These are phyloP conservation scores for Cercospora canescens DNA, from an alignment of 2,329 filamentous ascomycete species.

Conservation along the genomic window DNA sequence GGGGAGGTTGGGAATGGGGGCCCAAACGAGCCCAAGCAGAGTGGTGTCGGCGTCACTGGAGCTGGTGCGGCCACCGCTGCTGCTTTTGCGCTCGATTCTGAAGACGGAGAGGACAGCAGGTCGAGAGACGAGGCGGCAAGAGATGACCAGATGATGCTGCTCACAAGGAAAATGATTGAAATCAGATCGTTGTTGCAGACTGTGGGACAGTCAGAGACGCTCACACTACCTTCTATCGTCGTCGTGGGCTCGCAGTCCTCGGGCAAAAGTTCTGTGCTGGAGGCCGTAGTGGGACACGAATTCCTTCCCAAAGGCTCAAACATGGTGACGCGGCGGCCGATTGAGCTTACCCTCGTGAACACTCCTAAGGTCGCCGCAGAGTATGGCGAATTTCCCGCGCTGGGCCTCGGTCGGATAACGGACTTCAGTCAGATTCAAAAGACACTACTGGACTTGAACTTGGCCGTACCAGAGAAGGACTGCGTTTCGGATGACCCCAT, in stretches of 20 bases:
- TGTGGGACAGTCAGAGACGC: conserved; percentile 84
- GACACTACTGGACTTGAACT: conserved; percentile 90
- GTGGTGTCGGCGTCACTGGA: conserved; percentile 56
- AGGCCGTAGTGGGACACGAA: conserved; percentile 96
- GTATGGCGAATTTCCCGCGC: conserved; percentile 93
- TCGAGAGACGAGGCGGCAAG: conserved; percentile 66
- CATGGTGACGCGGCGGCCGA: conserved; percentile 95
- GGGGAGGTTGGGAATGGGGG: conserved; percentile 38
- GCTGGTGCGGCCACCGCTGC: conserved; percentile 69
- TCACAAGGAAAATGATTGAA: conserved; percentile 99
- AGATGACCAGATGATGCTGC: conserved; percentile 99
- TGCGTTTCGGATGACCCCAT: conserved; percentile 98
- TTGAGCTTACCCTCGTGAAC: conserved; percentile 94
- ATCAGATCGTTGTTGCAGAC: conserved; percentile 88
- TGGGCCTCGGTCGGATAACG: conserved; percentile 84
- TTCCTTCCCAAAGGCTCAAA: conserved; percentile 97
- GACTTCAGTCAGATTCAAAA: conserved; percentile 92
- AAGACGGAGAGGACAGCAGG: conserved; percentile 62
- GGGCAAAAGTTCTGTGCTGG: conserved; percentile 94
- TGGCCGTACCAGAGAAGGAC: conserved; percentile 85
- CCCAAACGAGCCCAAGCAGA: conserved; percentile 40
- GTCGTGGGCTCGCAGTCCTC: conserved; percentile 98
- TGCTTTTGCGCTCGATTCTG: conserved; percentile 75
- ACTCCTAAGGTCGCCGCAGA: conserved; percentile 83
- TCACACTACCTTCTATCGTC: conserved; percentile 95